Evolutionary conservation across 2,329 filamentous ascomycete genomes (phyloP).

Genomic region (Hyphodiscus sp.): DNA sequence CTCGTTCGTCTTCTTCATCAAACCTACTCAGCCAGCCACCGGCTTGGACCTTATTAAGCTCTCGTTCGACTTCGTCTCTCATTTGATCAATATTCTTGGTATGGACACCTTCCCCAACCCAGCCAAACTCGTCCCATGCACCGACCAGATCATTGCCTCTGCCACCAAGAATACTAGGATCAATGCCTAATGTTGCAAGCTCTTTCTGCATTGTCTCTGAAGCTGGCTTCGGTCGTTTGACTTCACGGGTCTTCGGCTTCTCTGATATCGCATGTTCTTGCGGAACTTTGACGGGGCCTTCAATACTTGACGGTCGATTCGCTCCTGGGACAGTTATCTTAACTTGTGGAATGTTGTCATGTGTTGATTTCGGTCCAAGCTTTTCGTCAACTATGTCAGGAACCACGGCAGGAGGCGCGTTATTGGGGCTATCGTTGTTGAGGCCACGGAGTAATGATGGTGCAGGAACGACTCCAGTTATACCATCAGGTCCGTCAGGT

Average conservation of each 20-base stretch:
- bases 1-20: slow-evolving; percentile 81
- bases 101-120: slow-evolving; percentile 73
- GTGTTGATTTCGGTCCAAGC: slow-evolving; percentile 16
- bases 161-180: slow-evolving; percentile 68
- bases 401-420: slow-evolving; percentile 20
- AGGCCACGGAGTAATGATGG: slow-evolving; percentile 46
- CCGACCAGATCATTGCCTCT: slow-evolving; percentile 74
- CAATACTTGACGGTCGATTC: slow-evolving; percentile 36
- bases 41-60: slow-evolving; percentile 84
- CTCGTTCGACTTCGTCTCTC: slow-evolving; percentile 75
- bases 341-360: slow-evolving; percentile 47
- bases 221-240: slow-evolving; percentile 26
- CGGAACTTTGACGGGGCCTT: slow-evolving; percentile 31
- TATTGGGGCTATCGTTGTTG: slow-evolving; percentile 33
- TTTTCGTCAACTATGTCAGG: slow-evolving; percentile 17
- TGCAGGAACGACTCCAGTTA: slow-evolving; percentile 80
- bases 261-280: slow-evolving; percentile 29
- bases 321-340: slow-evolving; percentile 48
- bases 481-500: slow-evolving; percentile 75
- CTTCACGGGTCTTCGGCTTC: slow-evolving; percentile 24
- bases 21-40: slow-evolving; percentile 84
- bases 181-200: slow-evolving; percentile 56
- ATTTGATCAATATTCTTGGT: slow-evolving; percentile 72
- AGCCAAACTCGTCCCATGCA: slow-evolving; percentile 81
- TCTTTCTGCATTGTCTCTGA: slow-evolving; percentile 30